Base-by-base conservation (phyloP, 805 yeast genomes). In the Sugiyamaella floridensis region DNA sequence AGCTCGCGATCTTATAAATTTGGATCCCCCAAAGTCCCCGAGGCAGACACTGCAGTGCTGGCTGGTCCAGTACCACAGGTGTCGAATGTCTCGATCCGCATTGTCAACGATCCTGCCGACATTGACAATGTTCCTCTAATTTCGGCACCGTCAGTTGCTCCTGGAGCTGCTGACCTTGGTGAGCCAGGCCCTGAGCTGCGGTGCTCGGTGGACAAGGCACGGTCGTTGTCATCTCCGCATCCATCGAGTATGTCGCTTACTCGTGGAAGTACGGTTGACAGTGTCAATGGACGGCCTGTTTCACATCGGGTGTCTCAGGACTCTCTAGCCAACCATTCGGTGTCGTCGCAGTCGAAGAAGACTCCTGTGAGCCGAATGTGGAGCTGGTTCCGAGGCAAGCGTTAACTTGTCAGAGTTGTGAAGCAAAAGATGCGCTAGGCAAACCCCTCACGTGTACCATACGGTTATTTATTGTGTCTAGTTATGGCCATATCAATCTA, bases 161-260 rank as follows among this genome's bases (percentile, higher is more conserved):
- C 5, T 50, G 52, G 45, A 43, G 43, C 37, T 49, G 55, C 16
- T 11, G 37, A 26, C 22, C 48, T 62, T 6, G 67, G 67, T 20
- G 67, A 63, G 52, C 67, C 67, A 0, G 67, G 67, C n/a, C 67
- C 67, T 6, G 62, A 59, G 50, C 57, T 61, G 22, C 61, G 63
- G 37, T 52, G 53, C 43, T 54, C 55, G 40, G 34, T 50, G 19
- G 61, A 45, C 37, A 47, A 37, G 37, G 19, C 45, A 10, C 43
- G 51, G 29, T 34, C 47, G 7, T 44, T 50, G 22, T 40, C 26
- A 19, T 45, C 53, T n/a, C 45, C 48, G 2, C 50, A 45, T 16
- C 50, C 50, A n/a, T 42, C 45, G 20, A 41, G 16, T 15, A 16
- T 47, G 41, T 43, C 18, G 48, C 48, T 32, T 45, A 45, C 55